Conservation (phyloP, 2,329 filamentous ascomycete species). For the Westerdykella sp. region DNA sequence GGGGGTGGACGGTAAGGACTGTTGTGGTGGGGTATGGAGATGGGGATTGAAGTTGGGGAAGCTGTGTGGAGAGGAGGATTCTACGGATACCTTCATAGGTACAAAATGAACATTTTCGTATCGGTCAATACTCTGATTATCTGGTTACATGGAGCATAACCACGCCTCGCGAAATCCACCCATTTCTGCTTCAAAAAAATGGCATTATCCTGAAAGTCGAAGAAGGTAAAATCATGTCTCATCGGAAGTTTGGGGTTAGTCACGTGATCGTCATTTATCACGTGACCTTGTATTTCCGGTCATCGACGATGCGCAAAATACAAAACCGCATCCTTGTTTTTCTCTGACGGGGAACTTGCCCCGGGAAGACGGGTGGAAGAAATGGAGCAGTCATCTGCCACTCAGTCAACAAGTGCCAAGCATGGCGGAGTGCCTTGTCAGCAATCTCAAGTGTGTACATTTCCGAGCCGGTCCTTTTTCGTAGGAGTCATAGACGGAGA, state of each 20-base stretch:
- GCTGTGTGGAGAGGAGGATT: neutral
- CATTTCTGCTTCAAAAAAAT: neutral
- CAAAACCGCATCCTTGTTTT: too few species aligned
- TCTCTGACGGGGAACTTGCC: too few species aligned
- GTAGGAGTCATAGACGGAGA: neutral
- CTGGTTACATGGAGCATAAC: too few species aligned
- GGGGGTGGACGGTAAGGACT: neutral
- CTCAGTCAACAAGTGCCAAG: too few species aligned
- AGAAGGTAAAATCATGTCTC: neutral
- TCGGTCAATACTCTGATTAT: too few species aligned
- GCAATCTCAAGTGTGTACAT: neutral
- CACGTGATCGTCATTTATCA: too few species aligned
- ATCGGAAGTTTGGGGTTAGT: neutral
- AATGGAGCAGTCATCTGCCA: too few species aligned
- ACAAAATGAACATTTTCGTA: neutral
- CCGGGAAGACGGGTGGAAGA: too few species aligned
- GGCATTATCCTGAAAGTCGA: neutral
- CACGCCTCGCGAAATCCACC: too few species aligned
- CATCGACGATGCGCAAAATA: too few species aligned
- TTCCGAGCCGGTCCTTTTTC: neutral
- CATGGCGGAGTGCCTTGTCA: neutral
- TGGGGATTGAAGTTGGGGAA: neutral
- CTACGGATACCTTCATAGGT: neutral
- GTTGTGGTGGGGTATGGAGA: neutral
- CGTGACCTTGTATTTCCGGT: too few species aligned